A percentile compares a stretch with the other conserved stretches of the same genome.
Conservation (phyloP, 371 early-diverging fungal genomes). For the Mortierella sp. region DNA sequence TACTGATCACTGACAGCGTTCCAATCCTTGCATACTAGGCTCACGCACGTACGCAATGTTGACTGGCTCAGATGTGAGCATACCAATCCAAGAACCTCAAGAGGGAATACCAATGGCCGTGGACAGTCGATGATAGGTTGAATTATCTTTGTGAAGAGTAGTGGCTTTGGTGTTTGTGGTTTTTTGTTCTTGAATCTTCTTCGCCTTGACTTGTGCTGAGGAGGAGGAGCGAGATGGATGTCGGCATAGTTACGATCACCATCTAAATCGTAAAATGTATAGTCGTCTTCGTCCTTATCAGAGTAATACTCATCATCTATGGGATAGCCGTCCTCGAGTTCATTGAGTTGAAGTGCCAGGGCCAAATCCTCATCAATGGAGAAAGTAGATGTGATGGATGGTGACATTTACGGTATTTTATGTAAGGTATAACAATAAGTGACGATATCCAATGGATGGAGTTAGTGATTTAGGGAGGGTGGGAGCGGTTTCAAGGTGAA, state of each 20-base stretch:
- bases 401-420: not conserved
- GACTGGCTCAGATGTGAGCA: slow-evolving; percentile 32
- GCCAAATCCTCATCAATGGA: slow-evolving; percentile 6
- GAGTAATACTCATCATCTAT: not conserved
- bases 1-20: slow-evolving; percentile 19
- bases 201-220: no score
- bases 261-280: slow-evolving; percentile 8
- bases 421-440: not conserved
- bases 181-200: no score
- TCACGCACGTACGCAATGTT: slow-evolving; percentile 20
- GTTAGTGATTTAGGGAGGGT: no score
- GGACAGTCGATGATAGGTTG: slow-evolving; percentile 10
- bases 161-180: no score
- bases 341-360: not conserved
- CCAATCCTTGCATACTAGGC: slow-evolving; percentile 41
- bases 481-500: no score
- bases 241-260: slow-evolving; percentile 1
- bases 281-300: not conserved
- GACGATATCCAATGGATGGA: no score
- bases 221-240: slow-evolving; percentile 1
- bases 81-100: slow-evolving; percentile 33
- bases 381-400: not conserved
- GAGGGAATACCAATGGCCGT: slow-evolving; percentile 23
- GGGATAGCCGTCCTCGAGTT: not conserved
- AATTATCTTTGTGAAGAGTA: not conserved